Percentiles rank a stretch among this genome's conserved stretches.
Evolutionary conservation across 441 rosid genomes (phyloP).

Genomic region (Bocquillonia castaneifolia): DNA sequence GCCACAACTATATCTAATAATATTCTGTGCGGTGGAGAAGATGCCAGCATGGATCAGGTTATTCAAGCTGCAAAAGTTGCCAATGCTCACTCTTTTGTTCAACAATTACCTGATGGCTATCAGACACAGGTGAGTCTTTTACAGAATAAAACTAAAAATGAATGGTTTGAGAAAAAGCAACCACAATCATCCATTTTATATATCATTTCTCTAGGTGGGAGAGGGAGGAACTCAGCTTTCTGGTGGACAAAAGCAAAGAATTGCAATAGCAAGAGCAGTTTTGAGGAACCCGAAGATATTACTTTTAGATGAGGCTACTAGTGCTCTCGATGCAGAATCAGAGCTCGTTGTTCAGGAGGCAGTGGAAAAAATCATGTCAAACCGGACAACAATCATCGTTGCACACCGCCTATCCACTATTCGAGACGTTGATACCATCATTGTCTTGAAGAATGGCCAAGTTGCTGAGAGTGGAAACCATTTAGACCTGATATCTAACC

Average conservation of each 20-base stretch:
- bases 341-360: conserved; percentile 72
- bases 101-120: conserved; percentile 58
- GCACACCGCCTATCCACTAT: conserved; percentile 75
- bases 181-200: too few species aligned
- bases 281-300: conserved; percentile 67
- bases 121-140: conserved; percentile 49
- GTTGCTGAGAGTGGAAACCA: conserved; percentile 69
- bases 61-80: conserved; percentile 65
- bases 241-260: conserved; percentile 85
- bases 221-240: conserved; percentile 91
- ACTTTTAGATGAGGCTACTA: conserved; percentile 82
- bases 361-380: conserved; percentile 50
- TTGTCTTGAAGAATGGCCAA: conserved; percentile 62
- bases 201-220: conserved; percentile 76
- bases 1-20: conserved; percentile 62
- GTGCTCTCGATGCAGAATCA: conserved; percentile 83
- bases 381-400: conserved; percentile 60
- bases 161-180: too few species aligned
- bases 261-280: conserved; percentile 77
- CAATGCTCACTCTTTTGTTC: conserved; percentile 69
- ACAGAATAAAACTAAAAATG: not conserved
- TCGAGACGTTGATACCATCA: conserved; percentile 56
- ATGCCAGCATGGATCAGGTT: conserved; percentile 46
- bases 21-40: conserved; percentile 59
- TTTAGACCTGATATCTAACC: conserved; percentile 49